Conservation (phyloP, 805 yeast species). For the Kregervanrija pseudodelftensis region DNA sequence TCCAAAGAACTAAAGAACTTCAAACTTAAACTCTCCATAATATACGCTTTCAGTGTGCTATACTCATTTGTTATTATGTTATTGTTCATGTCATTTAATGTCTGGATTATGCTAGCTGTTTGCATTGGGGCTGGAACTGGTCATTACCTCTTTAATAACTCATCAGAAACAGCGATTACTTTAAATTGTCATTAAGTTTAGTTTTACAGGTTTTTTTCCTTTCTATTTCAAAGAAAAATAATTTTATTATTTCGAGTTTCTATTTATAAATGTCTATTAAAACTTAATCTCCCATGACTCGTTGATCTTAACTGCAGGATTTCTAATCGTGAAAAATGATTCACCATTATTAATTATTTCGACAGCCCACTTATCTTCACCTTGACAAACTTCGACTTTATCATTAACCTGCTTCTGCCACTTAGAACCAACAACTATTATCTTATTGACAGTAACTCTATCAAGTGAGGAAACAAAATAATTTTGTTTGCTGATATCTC, state of each 20-base stretch:
- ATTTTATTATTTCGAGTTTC: not conserved
- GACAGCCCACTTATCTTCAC: constrained; percentile 31
- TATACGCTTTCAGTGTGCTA: constrained; percentile 36
- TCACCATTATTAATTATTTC: constrained; percentile 15
- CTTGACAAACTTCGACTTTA: constrained; percentile 31
- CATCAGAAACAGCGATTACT: constrained; percentile 10
- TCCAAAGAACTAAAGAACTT: constrained; percentile 13
- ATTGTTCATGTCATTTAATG: constrained; percentile 41
- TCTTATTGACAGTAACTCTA: constrained; percentile 44
- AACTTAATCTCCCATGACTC: constrained; percentile 36
- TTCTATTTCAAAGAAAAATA: not conserved
- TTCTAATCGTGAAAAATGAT: constrained; percentile 30
- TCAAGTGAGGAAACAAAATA: constrained; percentile 21
- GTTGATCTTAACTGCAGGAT: constrained; percentile 43
- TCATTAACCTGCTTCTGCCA: not conserved
- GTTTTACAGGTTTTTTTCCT: not conserved
- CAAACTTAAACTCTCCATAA: constrained; percentile 23
- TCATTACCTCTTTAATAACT: constrained; percentile 22
- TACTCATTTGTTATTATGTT: constrained; percentile 40
- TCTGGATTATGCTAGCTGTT: constrained; percentile 40
- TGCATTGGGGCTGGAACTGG: constrained; percentile 36
- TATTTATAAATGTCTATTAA: not conserved
- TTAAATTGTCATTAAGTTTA: constrained; percentile 23
- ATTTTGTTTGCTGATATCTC: constrained; percentile 8
- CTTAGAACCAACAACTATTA: constrained; percentile 39